Evolutionary conservation across 164 flowering plant genomes (phyloP), one percentile per base, ranked within the genome.

Genomic region (Nymphaea thermarum): DNA sequence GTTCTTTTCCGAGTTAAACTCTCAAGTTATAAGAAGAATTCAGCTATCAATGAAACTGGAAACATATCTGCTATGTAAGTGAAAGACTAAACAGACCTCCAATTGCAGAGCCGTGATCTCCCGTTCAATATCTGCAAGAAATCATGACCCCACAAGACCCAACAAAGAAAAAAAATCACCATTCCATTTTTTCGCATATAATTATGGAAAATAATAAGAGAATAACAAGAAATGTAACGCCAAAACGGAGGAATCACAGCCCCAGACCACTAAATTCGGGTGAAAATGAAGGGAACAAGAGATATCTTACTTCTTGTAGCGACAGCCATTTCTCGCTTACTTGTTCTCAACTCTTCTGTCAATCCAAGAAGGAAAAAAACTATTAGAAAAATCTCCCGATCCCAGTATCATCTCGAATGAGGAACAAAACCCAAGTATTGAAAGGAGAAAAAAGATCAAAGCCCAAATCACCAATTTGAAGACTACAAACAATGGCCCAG

Each of bases 271-370:
- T 36, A 55, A 42, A 67, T 55, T 14, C 14, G 68, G 44, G 17
- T 15, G 41, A 66, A 47, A 42, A 42, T 16, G 17, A 45, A 53
- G 60, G 16, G 8, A 17, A 16, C n/a, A 43, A 6, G 62, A 60
- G 47, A 63, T 17, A 17, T 71, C 43, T 44, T 71, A 89, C 96
- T 89, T 81, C 96, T 80, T 4, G 96, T 89, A 10, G 96, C 96
- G 69, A 84, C 88, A 14, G 89, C 73, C 96, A 89, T 87, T 70
- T 89, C 93, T 74, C 91, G 77, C 76, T 89, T 89, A 77, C 96
- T 89, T 12, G 78, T 76, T 77, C 89, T 71, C 42, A 89, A 81
- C 70, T 92, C 96, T 64, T 89, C 96, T 89, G 86, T 65, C 18
- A 36, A 6, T 11, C 67, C 62, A 66, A 66, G 25, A 47, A 64